Base-by-base conservation (phyloP, 768 basidiomycete genomes). In the Tremella yokohamensis region DNA sequence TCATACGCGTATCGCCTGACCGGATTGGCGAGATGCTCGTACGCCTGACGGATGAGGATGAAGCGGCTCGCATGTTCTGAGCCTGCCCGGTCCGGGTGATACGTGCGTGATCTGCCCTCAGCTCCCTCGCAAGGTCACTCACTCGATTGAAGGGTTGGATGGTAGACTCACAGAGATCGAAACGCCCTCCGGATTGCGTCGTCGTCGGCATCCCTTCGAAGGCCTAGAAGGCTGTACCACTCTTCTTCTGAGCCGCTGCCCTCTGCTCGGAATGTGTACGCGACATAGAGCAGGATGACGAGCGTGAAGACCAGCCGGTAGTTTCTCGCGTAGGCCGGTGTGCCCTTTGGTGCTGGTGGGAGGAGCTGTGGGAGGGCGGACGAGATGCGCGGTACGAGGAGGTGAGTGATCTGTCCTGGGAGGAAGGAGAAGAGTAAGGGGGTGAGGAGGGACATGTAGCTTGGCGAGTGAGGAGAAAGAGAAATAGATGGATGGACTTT, bases 1-100 rank as follows among this genome's bases (percentile, higher is more conserved):
- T 73, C 68, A 51, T 70, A 70, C 11, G 71, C 71, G 52, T 63
- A 73, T 38, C 71, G 60, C 45, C 64, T 73, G 16, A 63, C 49
- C 4, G 71, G 68, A 51, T 70, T 66, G 0, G 60, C 60, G 12
- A 73, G 52, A 3, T 55, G 57, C 44, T 73, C 71, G 52, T 70
- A 73, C 8, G 71, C 71, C 24, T 62, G 51, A 20, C 71, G 53
- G 25, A 70, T 62, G 15, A 62, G 16, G 50, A 73, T 73, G 58
- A 73, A 73, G 12, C 37, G 34, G 8, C 48, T 39, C 16, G 65
- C 65, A 44, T 62, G 50, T 15, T 49, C 34, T 24, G 47, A 19
- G 18, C 68, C 66, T 38, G 62, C 62, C 49, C 71, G 56, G 54
- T 73, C 71, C 0, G 71, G 71, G 52, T 73, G 71, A 54, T 70